Percentiles rank a stretch among this genome's conserved stretches.
These are phyloP conservation scores for Gossypium gossypioides DNA, from an alignment of 441 rosid species.

Conservation along the genomic window DNA sequence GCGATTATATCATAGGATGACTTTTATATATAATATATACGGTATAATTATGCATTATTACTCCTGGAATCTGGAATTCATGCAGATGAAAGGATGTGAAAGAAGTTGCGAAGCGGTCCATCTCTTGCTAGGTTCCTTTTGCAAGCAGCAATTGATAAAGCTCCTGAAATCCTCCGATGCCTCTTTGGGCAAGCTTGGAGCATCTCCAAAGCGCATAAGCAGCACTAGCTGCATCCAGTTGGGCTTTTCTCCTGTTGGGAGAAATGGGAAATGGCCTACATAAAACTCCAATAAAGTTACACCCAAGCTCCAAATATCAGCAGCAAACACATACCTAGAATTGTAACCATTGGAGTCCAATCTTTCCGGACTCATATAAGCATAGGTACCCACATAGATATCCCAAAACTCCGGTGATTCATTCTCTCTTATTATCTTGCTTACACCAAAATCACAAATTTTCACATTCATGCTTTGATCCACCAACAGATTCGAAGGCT, in stretches of 20 bases:
- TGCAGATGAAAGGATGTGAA: conserved; percentile 1
- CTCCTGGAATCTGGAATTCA: neutral
- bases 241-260: neutral
- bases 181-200: neutral
- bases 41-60: neutral
- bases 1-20: no score
- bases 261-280: conserved; percentile 13
- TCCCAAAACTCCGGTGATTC: neutral
- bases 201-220: neutral
- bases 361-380: neutral
- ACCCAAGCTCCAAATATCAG: conserved; percentile 13
- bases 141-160: conserved; percentile 4
- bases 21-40: no score
- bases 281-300: conserved; percentile 12
- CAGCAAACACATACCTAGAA: neutral
- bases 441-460: conserved; percentile 3
- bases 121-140: neutral
- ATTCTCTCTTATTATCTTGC: neutral
- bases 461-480: neutral
- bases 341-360: neutral
- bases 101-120: neutral
- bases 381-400: neutral
- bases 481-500: conserved; percentile 4
- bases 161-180: neutral
- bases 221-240: conserved; percentile 1